Base-by-base conservation (phyloP, 2,329 filamentous ascomycete genomes). In the Penicillium janthinellum region DNA sequence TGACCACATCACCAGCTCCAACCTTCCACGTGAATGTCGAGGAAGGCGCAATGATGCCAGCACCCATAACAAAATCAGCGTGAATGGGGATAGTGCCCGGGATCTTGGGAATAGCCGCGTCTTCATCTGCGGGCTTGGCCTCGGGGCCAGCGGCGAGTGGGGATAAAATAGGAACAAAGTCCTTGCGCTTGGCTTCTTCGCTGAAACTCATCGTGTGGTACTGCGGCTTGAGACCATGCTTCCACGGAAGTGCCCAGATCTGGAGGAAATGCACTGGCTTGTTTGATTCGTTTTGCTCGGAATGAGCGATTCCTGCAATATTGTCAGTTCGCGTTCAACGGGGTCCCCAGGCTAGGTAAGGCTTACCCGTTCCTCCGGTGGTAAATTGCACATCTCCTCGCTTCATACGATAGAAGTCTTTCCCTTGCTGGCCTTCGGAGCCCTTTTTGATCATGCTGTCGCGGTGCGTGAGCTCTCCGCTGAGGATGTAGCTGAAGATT, bases 341-440 rank as follows among this genome's bases (percentile, higher is more conserved):
- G 14, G 15, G 10, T 47, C 44, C 5, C 15, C 7, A 15, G 48
- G 38, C 25, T 35, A 4, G 20, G 12, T 8, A 20, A 45, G 17
- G 66, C 72, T 65, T 86, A 68, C 87, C 87, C 5, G 86, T 92
- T 56, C 92, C 92, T n/a, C 90, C 92, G 14, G 89, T 92, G 10
- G 92, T 96, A 76, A 96, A 96, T 71, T 96, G 92, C 47, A 96
- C 90, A 74, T 96, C 91, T 12, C 91, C 91, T 39, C 91, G 83
- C 70, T 85, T 84, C 81, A 96, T 88, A 37, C 86, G 81, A 70
- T 82, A 90, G 71, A 90, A 91, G 66, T 86, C 81, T 72, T 90
- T 86, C 11, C 75, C 75, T 45, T 83, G 83, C 63, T 81, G 77
- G 22, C 82, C 85, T 71, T 89, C 87, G 20, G 80, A 77, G 48